These are phyloP conservation scores for Suillus ampliporus DNA, from an alignment of 768 basidiomycete species.

Conservation along the genomic window DNA sequence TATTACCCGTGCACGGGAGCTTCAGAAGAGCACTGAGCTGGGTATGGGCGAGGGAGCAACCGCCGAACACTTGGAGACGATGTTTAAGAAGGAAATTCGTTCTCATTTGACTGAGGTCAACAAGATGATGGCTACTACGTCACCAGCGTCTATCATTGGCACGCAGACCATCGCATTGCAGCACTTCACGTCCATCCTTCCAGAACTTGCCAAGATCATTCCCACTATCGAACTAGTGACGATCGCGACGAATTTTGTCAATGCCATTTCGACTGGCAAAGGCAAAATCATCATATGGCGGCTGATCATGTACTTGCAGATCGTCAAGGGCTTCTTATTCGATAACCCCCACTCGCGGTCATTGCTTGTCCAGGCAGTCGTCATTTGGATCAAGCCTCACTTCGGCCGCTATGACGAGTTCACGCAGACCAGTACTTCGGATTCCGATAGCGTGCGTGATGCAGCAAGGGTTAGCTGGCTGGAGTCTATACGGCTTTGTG, in stretches of 20 bases:
- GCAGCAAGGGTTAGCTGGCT: constrained; percentile 85
- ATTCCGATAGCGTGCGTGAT: constrained; percentile 71
- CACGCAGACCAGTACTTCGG: constrained; percentile 61
- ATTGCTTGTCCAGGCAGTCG: constrained; percentile 83
- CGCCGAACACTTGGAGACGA: constrained; percentile 81
- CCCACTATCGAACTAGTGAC: constrained; percentile 83
- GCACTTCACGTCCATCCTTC: constrained; percentile 91
- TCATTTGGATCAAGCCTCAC: constrained; percentile 94
- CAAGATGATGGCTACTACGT: constrained; percentile 81
- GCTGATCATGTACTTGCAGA: constrained; percentile 90
- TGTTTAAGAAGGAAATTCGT: constrained; percentile 84
- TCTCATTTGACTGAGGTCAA: constrained; percentile 82
- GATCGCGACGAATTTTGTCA: constrained; percentile 86
- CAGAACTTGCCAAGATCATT: constrained; percentile 85
- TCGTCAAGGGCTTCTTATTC: constrained; percentile 88
- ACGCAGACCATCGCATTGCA: constrained; percentile 95
- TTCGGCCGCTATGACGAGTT: constrained; percentile 93
- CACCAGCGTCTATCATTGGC: constrained; percentile 89
- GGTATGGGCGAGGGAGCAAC: constrained; percentile 83
- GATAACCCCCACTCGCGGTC: constrained; percentile 81
- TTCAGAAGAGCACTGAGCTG: constrained; percentile 83
- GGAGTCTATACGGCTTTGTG: constrained; percentile 87
- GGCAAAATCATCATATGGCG: constrained; percentile 94
- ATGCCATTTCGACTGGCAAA: constrained; percentile 75
- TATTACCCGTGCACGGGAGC: constrained; percentile 85